Percentiles rank a stretch among this genome's conserved stretches.
phyloP scores from a whole-genome alignment of 2,329 filamentous ascomycete species.

The Penicillium capsulatum region DNA sequence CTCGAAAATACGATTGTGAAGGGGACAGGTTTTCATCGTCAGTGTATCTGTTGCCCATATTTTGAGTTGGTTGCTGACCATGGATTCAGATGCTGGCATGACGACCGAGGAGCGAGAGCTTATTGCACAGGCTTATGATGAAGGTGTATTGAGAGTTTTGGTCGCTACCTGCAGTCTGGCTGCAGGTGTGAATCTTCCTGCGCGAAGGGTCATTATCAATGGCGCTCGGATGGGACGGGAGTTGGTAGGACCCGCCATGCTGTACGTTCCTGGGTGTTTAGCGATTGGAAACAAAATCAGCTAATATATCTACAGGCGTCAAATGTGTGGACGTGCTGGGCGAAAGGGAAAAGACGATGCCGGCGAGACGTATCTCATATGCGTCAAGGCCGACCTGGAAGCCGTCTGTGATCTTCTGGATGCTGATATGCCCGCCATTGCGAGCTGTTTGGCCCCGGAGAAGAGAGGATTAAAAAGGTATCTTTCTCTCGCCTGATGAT shows the following conservation, averaged over 20 bases:
- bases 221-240: conserved; percentile 72
- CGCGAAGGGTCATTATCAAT: conserved; percentile 69
- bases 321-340: conserved; percentile 75
- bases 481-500: not conserved
- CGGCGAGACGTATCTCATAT: conserved; percentile 74
- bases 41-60: conserved; percentile 28
- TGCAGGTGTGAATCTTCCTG: conserved; percentile 74
- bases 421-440: conserved; percentile 65
- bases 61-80: conserved; percentile 25
- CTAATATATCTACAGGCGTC: conserved; percentile 50
- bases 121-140: conserved; percentile 66
- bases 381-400: conserved; percentile 63
- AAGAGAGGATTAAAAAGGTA: conserved; percentile 65
- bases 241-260: conserved; percentile 71
- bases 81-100: conserved; percentile 45
- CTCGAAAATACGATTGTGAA: conserved; percentile 61
- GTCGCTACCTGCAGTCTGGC: conserved; percentile 75
- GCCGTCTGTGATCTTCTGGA: conserved; percentile 67
- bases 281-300: too few relatives aligned
- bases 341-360: conserved; percentile 74
- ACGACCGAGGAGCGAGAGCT: conserved; percentile 72
- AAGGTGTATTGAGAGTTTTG: conserved; percentile 63
- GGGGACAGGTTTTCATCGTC: conserved; percentile 72
- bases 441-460: conserved; percentile 64
- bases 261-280: conserved; percentile 45